Conservation (phyloP, 2,329 filamentous ascomycete species). For the Paecilomyces fulvus region DNA sequence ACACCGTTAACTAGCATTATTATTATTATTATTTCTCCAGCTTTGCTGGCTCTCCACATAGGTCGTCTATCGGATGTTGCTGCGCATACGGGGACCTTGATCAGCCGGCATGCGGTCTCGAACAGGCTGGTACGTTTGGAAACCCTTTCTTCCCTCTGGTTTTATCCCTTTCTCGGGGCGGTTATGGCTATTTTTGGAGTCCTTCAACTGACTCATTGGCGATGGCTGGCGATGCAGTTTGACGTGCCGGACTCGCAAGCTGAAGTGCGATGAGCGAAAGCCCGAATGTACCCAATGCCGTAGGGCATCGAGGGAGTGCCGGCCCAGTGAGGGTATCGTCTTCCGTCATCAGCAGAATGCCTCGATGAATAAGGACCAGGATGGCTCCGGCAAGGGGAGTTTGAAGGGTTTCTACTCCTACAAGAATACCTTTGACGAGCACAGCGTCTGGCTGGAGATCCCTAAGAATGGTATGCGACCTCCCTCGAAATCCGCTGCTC, state of each 20-base stretch:
- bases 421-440: conserved; percentile 55
- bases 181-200: not conserved
- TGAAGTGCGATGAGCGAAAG: conserved; percentile 58
- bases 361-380: conserved; percentile 51
- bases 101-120: conserved; percentile 33
- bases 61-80: conserved; percentile 2
- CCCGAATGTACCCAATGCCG: conserved; percentile 53
- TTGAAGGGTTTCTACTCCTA: conserved; percentile 58
- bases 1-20: too few relatives aligned
- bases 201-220: not conserved
- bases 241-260: conserved; percentile 53
- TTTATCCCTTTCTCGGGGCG: not conserved
- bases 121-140: conserved; percentile 32
- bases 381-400: conserved; percentile 33
- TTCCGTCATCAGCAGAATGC: conserved; percentile 64
- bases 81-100: not conserved
- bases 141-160: not conserved
- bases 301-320: conserved; percentile 53
- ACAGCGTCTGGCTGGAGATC: conserved; percentile 55
- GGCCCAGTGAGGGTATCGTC: conserved; percentile 54
- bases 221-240: conserved; percentile 23
- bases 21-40: not conserved
- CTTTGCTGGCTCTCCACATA: not conserved
- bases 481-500: not conserved
- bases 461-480: conserved; percentile 45